phyloP scores from a whole-genome alignment of 805 yeast species.

The Wickerhamomyces strasburgensis region DNA sequence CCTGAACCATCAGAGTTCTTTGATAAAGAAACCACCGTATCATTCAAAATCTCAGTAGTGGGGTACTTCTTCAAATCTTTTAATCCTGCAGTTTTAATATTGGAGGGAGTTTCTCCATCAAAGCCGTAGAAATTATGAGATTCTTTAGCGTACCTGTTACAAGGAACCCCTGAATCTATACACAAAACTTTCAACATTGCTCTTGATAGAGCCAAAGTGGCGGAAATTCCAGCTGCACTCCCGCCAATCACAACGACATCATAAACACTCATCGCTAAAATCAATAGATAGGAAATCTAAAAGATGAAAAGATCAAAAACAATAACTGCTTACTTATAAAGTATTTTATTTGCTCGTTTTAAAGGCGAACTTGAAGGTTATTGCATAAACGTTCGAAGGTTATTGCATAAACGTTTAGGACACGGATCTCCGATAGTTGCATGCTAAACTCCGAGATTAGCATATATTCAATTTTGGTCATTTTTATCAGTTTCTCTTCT shows the following conservation, averaged over 20 bases:
- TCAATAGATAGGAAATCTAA: too few species aligned
- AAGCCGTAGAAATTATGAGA: conserved; percentile 13
- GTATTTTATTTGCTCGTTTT: too few species aligned
- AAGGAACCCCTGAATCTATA: conserved; percentile 13
- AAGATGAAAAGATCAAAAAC: too few species aligned
- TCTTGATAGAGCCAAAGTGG: conserved; percentile 12
- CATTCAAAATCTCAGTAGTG: conserved; percentile 4
- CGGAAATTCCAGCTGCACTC: conserved; percentile 13
- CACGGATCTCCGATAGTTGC: too few species aligned
- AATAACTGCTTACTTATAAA: too few species aligned
- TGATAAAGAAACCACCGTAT: conserved; percentile 2
- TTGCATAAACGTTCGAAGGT: too few species aligned
- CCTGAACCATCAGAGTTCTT: conserved; percentile 1
- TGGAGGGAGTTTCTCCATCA: conserved; percentile 12
- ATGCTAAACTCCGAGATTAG: too few species aligned
- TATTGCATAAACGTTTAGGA: too few species aligned
- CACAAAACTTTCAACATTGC: conserved; percentile 7
- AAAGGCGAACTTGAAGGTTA: too few species aligned
- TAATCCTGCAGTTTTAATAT: conserved; percentile 3
- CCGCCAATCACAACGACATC: conserved; percentile 18
- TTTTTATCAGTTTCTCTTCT: too few species aligned
- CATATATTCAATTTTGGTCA: too few species aligned
- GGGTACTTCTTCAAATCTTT: conserved; percentile 5
- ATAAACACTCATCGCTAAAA: too few species aligned
- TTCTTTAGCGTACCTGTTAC: conserved; percentile 16